Base-by-base conservation (phyloP, 148 eudicot species). In the Silene conica region DNA sequence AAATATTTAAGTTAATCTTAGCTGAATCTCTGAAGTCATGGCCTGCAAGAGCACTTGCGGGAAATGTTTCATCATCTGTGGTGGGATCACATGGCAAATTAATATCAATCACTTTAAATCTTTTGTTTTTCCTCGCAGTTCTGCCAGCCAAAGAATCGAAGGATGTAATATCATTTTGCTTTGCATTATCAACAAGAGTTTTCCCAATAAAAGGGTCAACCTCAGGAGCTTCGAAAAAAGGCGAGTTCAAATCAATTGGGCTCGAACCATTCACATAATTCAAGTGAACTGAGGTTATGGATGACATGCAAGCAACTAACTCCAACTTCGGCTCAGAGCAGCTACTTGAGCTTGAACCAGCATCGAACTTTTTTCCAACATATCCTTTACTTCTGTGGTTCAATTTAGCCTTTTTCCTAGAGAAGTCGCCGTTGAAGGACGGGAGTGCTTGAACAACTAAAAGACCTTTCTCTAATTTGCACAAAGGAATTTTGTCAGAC, bases 391-490 rank as follows among this genome's bases (percentile, higher is more conserved):
- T 64, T 67, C 15, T 62, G 3, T 38, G 21, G 19, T n/a, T 46
- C 18, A 43, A 31, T 63, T 75, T 75, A 28, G 72, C 69, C 72
- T 55, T 68, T 73, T 57, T 84, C 48, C 66, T 63, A 4, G 73
- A 66, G 50, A 66, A 26, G 1, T 63, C 63, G 34, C 48, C 55
- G 41, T 66, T 31, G 10, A 76, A 67, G 69, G 74, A 73, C 25
- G 82, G 82, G 67, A 84, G 80, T 54, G 78, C 86, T 76, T 75
- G 87, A 76, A 79, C 80, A 58, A 74, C 75, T 61, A 38, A 31
- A 48, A 68, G 58, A 45, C 58, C 79, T 60, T 79, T 67, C 67
- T 38, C 78, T 20, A 57, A 3, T 25, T 6, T 43, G 43, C 13
- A 25, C 3, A 48, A 72, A 15, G 71, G 66, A 43, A 75, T 79